Base-by-base conservation (phyloP, 1,284 basidiomycete species). In the Mycena sp. region DNA sequence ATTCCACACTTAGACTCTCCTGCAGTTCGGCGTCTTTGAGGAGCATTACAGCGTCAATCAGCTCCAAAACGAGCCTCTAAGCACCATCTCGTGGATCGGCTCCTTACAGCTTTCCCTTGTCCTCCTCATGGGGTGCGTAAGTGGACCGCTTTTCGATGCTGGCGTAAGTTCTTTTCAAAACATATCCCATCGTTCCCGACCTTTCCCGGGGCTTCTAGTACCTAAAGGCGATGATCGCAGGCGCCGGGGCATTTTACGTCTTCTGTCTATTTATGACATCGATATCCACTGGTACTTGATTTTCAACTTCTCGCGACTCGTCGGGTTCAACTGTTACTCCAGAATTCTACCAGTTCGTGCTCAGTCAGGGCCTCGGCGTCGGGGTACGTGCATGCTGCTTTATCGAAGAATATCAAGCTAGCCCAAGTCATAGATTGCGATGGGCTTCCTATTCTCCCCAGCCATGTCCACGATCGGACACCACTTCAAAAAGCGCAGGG, bases 61-160 rank as follows among this genome's bases (percentile, higher is more conserved):
- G 44, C 61, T 71, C 16, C 63, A 55, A 12, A 32, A 67, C 49
- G 28, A 60, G 43, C 66, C 69, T n/a, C 58, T 68, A 38, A 65
- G 68, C 38, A 59, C 65, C 37, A 69, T 71, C 7, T 67, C 69
- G 28, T 71, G 68, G 68, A 71, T 71, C 17, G 69, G 69, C 11
- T 71, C 69, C 19, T 48, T 71, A 0, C 69, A 71, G 37, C 66
- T 71, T 6, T 69, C 49, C 49, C 59, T 71, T 17, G 56, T 67
- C 7, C 61, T 71, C 14, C 64, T 69, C 5, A 55, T 61, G 17
- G 69, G 69, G n/a, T 68, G 65, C 38, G 23, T 69, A 16, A 69
- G 67, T 16, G 69, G 68, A 14, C 69, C 69, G 6, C 49, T 71
- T 35, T 71, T 69, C 23, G 68, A 71, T 58, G 69, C 69, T 19